phyloP scores from a whole-genome alignment of 331 rosid genomes.

The Acacia pycnantha region DNA sequence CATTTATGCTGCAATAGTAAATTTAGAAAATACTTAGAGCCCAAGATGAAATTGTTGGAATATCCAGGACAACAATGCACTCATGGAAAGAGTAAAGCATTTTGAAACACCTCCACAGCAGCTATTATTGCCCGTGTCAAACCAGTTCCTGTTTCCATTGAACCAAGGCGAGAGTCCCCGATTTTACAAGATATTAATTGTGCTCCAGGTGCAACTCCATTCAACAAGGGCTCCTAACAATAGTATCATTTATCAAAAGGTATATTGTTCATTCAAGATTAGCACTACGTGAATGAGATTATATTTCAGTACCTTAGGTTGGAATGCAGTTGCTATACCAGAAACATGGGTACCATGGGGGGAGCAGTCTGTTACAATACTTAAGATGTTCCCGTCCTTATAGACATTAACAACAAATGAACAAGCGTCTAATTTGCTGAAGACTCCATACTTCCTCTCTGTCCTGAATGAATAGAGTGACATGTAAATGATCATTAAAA shows the following conservation, averaged over 20 bases:
- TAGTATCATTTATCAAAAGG: conserved; percentile 31
- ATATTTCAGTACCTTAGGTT: conserved; percentile 65
- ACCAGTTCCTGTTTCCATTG: conserved; percentile 98
- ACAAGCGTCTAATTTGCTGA: conserved; percentile 94
- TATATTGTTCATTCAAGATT: conserved; percentile 13
- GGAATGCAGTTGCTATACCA: conserved; percentile 92
- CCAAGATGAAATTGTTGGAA: conserved; percentile 18
- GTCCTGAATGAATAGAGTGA: conserved; percentile 53
- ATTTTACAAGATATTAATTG: conserved; percentile 94
- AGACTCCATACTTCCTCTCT: conserved; percentile 76
- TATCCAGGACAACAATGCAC: conserved; percentile 15
- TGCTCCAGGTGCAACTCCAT: conserved; percentile 99
- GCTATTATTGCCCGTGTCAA: conserved; percentile 92
- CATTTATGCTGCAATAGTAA: conserved; percentile 84
- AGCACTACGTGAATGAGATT: conserved; percentile 25
- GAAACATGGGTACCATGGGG: conserved; percentile 98
- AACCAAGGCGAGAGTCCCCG: conserved; percentile 94
- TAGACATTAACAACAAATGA: conserved; percentile 82
- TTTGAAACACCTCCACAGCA: conserved; percentile 79
- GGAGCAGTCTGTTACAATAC: conserved; percentile 91
- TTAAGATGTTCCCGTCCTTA: conserved; percentile 78
- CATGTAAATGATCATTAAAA: conserved; percentile 21
- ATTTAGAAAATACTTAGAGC: conserved; percentile 25
- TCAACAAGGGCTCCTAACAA: conserved; percentile 82
- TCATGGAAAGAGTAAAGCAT: conserved; percentile 14